phyloP scores from a whole-genome alignment of 768 basidiomycete species.

The Rhodotorula paludigena region DNA sequence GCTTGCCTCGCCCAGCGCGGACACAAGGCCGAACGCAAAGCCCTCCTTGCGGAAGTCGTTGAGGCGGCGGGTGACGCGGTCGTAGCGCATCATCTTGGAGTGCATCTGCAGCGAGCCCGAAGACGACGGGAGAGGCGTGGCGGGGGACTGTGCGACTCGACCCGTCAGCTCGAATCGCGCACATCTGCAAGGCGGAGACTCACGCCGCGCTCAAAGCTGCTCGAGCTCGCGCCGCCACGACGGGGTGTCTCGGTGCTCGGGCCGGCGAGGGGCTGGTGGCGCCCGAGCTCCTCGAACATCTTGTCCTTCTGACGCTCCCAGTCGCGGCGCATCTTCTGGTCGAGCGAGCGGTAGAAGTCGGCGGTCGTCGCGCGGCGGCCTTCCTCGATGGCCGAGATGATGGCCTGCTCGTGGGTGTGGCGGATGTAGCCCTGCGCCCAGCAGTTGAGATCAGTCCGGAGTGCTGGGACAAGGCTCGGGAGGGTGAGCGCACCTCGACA shows the following conservation, averaged over 20 bases:
- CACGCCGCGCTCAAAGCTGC: conserved; percentile 16
- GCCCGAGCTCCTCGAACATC: conserved; percentile 80
- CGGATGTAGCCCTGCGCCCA: conserved; percentile 65
- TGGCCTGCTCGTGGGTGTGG: conserved; percentile 89
- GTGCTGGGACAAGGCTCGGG: neutral
- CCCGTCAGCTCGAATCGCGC: neutral
- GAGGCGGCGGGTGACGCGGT: conserved; percentile 70
- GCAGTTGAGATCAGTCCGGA: no score
- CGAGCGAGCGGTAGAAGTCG: conserved; percentile 74
- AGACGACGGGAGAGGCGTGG: neutral
- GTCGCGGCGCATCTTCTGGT: conserved; percentile 67
- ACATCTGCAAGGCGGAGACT: neutral
- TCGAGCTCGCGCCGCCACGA: conserved; percentile 12
- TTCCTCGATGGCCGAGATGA: conserved; percentile 90
- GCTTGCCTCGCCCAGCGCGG: conserved; percentile 53
- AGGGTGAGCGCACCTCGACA: conserved; percentile 55
- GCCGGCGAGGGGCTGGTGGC: conserved; percentile 26
- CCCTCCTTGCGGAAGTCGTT: conserved; percentile 61
- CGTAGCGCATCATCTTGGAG: conserved; percentile 92
- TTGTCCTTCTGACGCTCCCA: conserved; percentile 88
- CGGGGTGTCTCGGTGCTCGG: conserved; percentile 6
- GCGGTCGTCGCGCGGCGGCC: conserved; percentile 76
- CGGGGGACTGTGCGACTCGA: neutral
- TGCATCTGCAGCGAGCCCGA: conserved; percentile 52
- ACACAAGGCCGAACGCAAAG: conserved; percentile 36